phyloP scores from a whole-genome alignment of 345 rosid genomes.

The Gossypium raimondii region DNA sequence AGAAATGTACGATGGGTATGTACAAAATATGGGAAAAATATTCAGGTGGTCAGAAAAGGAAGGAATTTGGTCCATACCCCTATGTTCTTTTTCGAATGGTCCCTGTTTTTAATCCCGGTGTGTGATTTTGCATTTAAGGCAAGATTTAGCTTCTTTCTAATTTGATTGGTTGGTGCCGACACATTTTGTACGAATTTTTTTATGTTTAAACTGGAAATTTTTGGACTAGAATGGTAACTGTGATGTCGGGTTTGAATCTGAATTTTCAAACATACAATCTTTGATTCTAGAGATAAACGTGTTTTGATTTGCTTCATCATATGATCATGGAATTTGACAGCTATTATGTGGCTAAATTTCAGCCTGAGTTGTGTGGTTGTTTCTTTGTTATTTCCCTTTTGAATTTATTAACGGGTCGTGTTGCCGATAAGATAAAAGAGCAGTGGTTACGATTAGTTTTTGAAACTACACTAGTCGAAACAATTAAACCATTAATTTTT shows the following conservation, averaged over 20 bases:
- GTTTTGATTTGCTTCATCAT: constrained; percentile 6
- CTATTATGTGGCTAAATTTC: background rate
- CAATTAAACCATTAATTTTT: no score
- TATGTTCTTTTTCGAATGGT: background rate
- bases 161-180: background rate
- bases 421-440: no score
- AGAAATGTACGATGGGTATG: background rate
- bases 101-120: background rate
- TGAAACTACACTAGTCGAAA: no score
- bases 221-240: background rate
- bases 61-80: background rate
- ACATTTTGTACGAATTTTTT: constrained; percentile 1
- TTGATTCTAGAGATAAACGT: background rate
- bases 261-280: background rate
- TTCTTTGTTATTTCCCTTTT: no score
- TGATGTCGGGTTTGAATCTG: constrained; percentile 6
- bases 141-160: background rate
- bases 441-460: no score
- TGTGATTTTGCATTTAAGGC: background rate
- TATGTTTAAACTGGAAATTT: background rate
- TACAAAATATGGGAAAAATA: background rate
- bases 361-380: background rate
- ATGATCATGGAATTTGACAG: background rate
- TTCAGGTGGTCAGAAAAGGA: background rate
- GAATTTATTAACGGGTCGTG: no score